These are phyloP conservation scores for Myriosclerotinia scirpicola DNA, from an alignment of 2,329 filamentous ascomycete species.

Conservation along the genomic window DNA sequence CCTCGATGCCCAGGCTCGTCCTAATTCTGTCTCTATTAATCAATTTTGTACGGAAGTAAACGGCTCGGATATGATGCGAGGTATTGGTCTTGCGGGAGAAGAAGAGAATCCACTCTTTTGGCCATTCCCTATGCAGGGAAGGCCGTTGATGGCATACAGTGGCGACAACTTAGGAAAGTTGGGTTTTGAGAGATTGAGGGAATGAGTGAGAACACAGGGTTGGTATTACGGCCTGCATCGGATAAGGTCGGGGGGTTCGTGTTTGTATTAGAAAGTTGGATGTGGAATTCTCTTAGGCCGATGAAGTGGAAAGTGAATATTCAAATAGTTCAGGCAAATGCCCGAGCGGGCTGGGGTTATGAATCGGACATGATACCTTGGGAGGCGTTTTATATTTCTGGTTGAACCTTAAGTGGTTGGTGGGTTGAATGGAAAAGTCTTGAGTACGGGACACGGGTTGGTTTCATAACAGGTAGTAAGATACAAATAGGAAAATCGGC, in stretches of 20 bases:
- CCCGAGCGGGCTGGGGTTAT: background rate
- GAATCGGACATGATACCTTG: constrained; percentile 8
- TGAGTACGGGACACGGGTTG: background rate
- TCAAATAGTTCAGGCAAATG: background rate
- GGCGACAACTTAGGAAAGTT: background rate
- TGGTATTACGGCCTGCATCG: no score
- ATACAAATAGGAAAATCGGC: background rate
- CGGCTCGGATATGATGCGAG: constrained; percentile 39
- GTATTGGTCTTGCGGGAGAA: constrained; percentile 21
- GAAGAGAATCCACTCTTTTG: constrained; percentile 37
- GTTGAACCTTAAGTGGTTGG: background rate
- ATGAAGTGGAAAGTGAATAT: background rate
- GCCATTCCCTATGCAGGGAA: constrained; percentile 38
- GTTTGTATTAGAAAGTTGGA: background rate
- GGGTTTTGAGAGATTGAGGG: constrained; percentile 5
- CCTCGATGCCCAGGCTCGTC: constrained; percentile 31
- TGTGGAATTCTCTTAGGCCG: background rate
- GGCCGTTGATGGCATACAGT: constrained; percentile 30
- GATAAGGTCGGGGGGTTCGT: no score
- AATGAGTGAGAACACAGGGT: background rate
- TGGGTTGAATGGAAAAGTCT: background rate
- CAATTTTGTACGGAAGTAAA: constrained; percentile 35
- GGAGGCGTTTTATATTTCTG: constrained; percentile 15
- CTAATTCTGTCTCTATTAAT: constrained; percentile 29
- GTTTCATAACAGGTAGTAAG: no score